Conservation (phyloP, 352 stramenopile genomes). For the Globisporangium takayamanum region DNA sequence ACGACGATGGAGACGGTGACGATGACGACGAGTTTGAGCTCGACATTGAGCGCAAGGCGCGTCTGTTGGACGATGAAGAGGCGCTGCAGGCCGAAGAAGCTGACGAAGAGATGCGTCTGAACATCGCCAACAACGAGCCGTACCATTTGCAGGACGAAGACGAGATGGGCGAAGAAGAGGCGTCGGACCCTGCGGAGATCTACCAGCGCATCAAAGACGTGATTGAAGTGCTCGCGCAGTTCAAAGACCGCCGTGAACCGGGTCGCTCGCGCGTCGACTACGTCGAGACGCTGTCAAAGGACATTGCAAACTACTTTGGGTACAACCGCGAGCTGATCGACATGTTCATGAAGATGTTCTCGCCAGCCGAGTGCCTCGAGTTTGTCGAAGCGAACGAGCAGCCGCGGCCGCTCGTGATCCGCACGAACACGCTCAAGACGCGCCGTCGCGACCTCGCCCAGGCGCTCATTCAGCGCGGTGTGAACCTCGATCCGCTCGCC, state of each 20-base stretch:
- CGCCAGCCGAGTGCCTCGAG: constrained; percentile 95
- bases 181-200: constrained; percentile 74
- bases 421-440: constrained; percentile 99
- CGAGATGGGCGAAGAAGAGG: constrained; percentile 57
- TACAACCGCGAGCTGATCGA: constrained; percentile 98
- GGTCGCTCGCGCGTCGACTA: constrained; percentile 93
- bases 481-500: constrained; percentile 97
- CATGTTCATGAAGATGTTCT: constrained; percentile 97
- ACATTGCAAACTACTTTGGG: constrained; percentile 97
- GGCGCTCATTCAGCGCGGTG: constrained; percentile 97
- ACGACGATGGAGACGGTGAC: constrained; percentile 33
- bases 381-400: constrained; percentile 99
- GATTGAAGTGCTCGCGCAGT: constrained; percentile 92
- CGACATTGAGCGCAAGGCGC: constrained; percentile 84
- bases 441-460: constrained; percentile 97
- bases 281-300: constrained; percentile 87
- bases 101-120: constrained; percentile 82
- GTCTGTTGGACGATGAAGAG: constrained; percentile 72
- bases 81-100: constrained; percentile 62
- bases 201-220: constrained; percentile 94
- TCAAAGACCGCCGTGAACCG: constrained; percentile 92
- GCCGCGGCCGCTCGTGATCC: constrained; percentile 96
- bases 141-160: constrained; percentile 79
- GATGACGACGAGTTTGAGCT: constrained; percentile 67
- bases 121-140: constrained; percentile 80